These are phyloP conservation scores for Lentinus tigrinus DNA, from an alignment of 768 basidiomycete genomes.

Conservation along the genomic window DNA sequence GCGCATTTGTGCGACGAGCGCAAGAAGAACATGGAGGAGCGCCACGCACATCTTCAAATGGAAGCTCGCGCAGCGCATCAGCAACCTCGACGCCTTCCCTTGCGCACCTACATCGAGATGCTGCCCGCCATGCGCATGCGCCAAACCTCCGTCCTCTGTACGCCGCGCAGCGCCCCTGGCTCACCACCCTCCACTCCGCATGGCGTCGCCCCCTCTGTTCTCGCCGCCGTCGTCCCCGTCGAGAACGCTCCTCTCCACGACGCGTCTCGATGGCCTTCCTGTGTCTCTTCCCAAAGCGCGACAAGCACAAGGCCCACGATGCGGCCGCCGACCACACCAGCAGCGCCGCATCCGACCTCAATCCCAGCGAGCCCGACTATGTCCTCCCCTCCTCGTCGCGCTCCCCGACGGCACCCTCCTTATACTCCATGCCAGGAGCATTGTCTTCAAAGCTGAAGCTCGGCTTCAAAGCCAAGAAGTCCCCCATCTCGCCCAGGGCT, in stretches of 20 bases:
- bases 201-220: constrained; percentile 1
- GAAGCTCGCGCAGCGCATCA: no score
- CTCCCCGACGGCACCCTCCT: background rate
- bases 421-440: constrained; percentile 18
- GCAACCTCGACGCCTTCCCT: no score
- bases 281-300: constrained; percentile 28
- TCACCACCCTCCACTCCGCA: constrained; percentile 13
- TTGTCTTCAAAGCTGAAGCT: constrained; percentile 46
- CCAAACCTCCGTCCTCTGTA: no score
- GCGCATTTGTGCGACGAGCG: no score
- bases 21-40: no score
- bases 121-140: no score
- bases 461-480: constrained; percentile 35
- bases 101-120: no score
- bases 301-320: constrained; percentile 25
- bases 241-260: constrained; percentile 3
- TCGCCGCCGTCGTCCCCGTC: constrained; percentile 8
- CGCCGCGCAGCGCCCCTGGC: no score
- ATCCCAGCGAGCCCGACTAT: constrained; percentile 17
- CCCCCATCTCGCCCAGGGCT: constrained; percentile 26
- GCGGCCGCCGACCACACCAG: constrained; percentile 9
- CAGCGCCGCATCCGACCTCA: constrained; percentile 17
- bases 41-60: no score
- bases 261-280: constrained; percentile 28
- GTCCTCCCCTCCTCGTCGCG: constrained; percentile 6